Conservation (phyloP, 352 stramenopile species). For the Saprolegnia parasitica region DNA sequence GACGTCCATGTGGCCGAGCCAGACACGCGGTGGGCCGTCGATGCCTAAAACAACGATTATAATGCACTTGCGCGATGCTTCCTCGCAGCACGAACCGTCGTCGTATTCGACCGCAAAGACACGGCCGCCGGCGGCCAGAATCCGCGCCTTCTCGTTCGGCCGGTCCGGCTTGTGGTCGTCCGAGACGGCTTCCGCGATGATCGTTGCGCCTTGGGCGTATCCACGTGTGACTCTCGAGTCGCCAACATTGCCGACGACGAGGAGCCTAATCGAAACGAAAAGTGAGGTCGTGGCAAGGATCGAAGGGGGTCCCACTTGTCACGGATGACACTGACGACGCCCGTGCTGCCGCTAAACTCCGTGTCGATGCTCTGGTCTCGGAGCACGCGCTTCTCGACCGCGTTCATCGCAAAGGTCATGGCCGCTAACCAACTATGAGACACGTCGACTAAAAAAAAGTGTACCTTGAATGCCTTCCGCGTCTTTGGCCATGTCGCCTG, state of each 20-base stretch:
- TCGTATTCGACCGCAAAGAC: conserved; percentile 99
- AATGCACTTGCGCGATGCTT: neutral
- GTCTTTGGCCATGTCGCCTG: conserved; percentile 54
- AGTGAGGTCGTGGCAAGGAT: conserved; percentile 11
- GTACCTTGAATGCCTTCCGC: conserved; percentile 49
- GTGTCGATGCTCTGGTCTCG: conserved; percentile 90
- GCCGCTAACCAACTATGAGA: conserved; percentile 29
- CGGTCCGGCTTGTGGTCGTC: conserved; percentile 98
- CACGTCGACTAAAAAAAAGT: neutral
- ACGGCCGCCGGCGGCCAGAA: conserved; percentile 90
- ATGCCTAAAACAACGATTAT: conserved; percentile 43
- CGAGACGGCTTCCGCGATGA: conserved; percentile 83
- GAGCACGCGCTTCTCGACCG: conserved; percentile 79
- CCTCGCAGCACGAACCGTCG: conserved; percentile 61
- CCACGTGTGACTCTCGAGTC: conserved; percentile 92
- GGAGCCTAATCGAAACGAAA: conserved; percentile 36
- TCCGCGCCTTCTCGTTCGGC: conserved; percentile 93
- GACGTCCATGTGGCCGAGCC: conserved; percentile 97
- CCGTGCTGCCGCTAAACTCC: conserved; percentile 88
- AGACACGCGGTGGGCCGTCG: conserved; percentile 96
- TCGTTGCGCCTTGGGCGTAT: conserved; percentile 54
- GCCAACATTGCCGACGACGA: conserved; percentile 96
- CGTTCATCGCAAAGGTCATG: conserved; percentile 48
- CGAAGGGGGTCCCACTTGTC: conserved; percentile 31
- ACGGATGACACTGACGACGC: conserved; percentile 64